Conservation (phyloP, 2,329 filamentous ascomycete genomes). For the Fusarium fracticaudum region DNA sequence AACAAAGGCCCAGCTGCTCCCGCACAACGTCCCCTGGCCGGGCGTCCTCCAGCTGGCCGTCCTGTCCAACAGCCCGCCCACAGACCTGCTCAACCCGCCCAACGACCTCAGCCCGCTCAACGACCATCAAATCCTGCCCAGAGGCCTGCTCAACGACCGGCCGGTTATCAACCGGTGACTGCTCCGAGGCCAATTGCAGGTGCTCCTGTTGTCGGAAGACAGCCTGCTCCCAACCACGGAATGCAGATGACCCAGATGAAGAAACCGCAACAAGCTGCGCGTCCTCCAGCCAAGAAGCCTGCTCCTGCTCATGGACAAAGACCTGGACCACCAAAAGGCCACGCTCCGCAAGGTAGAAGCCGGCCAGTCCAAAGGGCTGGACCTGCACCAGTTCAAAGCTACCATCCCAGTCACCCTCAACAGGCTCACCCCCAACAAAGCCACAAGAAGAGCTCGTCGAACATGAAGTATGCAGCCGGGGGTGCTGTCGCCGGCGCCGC, state of each 20-base stretch:
- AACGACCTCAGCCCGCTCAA: background rate
- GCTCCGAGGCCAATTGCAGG: constrained; percentile 4
- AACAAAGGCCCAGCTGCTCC: background rate
- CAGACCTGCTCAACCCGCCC: background rate
- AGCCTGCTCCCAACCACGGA: constrained; percentile 2
- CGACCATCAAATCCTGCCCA: background rate
- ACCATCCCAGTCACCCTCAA: background rate
- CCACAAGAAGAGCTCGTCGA: background rate
- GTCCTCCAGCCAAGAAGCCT: background rate
- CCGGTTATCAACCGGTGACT: constrained; percentile 2
- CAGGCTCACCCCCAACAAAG: background rate
- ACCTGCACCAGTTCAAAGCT: background rate
- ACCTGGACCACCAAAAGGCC: background rate
- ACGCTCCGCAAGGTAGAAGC: background rate
- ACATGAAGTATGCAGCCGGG: constrained; percentile 1
- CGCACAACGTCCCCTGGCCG: background rate
- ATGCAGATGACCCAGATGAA: constrained; percentile 26
- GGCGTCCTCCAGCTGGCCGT: background rate
- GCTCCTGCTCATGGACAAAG: background rate
- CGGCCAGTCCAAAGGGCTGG: background rate
- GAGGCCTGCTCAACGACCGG: background rate
- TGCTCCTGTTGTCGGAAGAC: constrained; percentile 9
- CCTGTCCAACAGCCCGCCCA: background rate
- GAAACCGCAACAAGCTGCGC: constrained; percentile 4
- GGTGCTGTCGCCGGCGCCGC: background rate